These are phyloP conservation scores for Theobroma cacao DNA, from an alignment of 345 rosid species.

Conservation along the genomic window DNA sequence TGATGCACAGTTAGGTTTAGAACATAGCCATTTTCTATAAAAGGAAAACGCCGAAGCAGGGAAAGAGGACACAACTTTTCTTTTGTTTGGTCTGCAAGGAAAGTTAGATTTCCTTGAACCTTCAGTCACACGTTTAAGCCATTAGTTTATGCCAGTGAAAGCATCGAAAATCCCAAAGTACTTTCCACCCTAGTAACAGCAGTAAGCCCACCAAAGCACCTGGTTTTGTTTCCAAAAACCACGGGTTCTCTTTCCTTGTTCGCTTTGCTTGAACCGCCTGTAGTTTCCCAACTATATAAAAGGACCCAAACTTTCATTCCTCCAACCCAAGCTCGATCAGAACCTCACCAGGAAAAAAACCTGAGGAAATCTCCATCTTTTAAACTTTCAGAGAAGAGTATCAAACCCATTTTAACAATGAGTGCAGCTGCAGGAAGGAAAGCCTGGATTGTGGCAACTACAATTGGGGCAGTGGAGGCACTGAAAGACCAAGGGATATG, in stretches of 20 bases:
- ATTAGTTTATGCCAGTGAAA: background rate
- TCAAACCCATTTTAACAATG: constrained; percentile 9
- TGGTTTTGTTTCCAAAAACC: constrained; percentile 5
- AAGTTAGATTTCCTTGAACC: background rate
- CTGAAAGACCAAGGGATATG: constrained; percentile 71
- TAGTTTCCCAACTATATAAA: background rate
- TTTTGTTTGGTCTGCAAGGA: background rate
- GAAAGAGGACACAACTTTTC: background rate
- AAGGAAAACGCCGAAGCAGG: no score
- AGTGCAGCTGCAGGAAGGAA: constrained; percentile 8
- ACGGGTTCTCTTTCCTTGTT: background rate
- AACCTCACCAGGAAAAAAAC: background rate
- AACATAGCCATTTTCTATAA: no score
- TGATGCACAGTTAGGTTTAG: no score
- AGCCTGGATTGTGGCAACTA: constrained; percentile 54
- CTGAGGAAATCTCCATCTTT: background rate
- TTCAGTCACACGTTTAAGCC: background rate
- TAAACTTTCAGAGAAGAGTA: background rate
- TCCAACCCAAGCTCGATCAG: background rate
- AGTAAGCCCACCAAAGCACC: background rate
- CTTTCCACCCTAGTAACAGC: background rate
- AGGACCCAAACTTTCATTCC: background rate
- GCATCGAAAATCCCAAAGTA: background rate
- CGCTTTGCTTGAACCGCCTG: background rate
- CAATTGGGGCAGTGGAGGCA: constrained; percentile 65